phyloP scores from a whole-genome alignment of 2,329 filamentous ascomycete genomes.

The Colletotrichum costaricense region DNA sequence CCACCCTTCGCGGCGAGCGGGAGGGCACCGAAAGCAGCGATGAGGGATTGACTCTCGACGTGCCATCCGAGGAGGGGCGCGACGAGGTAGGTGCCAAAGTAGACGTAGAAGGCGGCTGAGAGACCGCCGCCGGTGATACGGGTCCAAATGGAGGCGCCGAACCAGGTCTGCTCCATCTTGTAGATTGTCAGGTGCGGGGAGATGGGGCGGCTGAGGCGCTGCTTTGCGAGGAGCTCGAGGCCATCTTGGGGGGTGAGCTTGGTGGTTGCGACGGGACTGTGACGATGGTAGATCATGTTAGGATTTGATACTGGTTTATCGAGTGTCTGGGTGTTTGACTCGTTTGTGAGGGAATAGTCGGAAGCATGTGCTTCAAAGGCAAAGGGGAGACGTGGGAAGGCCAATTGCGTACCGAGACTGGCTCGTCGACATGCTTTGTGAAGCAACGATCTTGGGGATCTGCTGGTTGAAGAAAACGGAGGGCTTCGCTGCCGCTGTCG shows the following conservation, averaged over 20 bases:
- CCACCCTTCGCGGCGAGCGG: slow-evolving; percentile 69
- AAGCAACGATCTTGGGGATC: slow-evolving; percentile 58
- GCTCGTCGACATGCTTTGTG: slow-evolving; percentile 53
- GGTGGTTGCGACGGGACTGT: slow-evolving; percentile 61
- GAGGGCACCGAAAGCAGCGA: slow-evolving; percentile 68
- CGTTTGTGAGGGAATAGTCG: not conserved
- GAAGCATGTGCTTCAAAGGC: not conserved
- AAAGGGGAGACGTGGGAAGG: not conserved
- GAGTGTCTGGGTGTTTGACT: not conserved
- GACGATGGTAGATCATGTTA: too few relatives aligned
- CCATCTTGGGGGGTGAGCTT: slow-evolving; percentile 66
- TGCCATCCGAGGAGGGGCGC: slow-evolving; percentile 78
- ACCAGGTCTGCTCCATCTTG: slow-evolving; percentile 87
- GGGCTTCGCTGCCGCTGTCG: slow-evolving; percentile 50
- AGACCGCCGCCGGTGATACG: slow-evolving; percentile 85
- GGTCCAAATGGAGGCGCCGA: slow-evolving; percentile 77
- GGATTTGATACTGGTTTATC: not conserved
- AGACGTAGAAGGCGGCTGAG: slow-evolving; percentile 81
- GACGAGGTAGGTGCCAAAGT: slow-evolving; percentile 82
- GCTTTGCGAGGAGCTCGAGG: slow-evolving; percentile 77
- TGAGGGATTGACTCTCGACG: slow-evolving; percentile 69
- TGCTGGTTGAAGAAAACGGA: slow-evolving; percentile 60
- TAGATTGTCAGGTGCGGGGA: slow-evolving; percentile 90
- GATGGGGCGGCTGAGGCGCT: slow-evolving; percentile 85
- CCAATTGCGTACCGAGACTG: slow-evolving; percentile 57